phyloP scores from a whole-genome alignment of 2,329 filamentous ascomycete species.

The Penicillium janthinellum region DNA sequence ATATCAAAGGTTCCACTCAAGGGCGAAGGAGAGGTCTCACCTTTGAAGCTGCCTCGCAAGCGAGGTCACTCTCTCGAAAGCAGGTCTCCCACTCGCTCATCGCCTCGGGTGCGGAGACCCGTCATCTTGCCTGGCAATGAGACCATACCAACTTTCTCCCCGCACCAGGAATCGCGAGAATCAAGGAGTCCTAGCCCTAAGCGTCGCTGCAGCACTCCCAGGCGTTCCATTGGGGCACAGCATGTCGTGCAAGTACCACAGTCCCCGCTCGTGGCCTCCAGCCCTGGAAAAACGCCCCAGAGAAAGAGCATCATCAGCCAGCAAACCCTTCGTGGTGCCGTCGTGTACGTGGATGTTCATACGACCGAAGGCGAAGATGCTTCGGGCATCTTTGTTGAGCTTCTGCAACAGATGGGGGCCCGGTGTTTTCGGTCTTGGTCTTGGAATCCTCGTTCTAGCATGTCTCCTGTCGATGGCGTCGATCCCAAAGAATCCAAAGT shows the following conservation, averaged over 20 bases:
- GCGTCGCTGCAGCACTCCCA: slow-evolving; percentile 16
- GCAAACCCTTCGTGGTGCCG: slow-evolving; percentile 65
- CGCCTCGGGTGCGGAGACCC: slow-evolving; percentile 31
- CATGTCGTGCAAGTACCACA: slow-evolving; percentile 12
- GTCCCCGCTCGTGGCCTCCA: slow-evolving; percentile 23
- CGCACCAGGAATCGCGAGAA: slow-evolving; percentile 29
- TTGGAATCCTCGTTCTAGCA: slow-evolving; percentile 64
- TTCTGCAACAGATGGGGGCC: slow-evolving; percentile 80
- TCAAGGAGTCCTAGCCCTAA: slow-evolving; percentile 25
- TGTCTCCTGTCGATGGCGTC: slow-evolving; percentile 37
- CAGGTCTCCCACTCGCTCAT: slow-evolving; percentile 42
- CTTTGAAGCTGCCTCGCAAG: slow-evolving; percentile 49
- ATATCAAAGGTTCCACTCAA: slow-evolving; percentile 77
- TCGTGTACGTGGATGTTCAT: slow-evolving; percentile 82
- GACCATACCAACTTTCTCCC: slow-evolving; percentile 26
- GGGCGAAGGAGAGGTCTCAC: slow-evolving; percentile 58
- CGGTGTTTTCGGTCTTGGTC: slow-evolving; percentile 74
- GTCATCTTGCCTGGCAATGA: slow-evolving; percentile 27
- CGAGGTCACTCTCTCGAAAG: slow-evolving; percentile 56
- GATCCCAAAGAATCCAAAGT: slow-evolving; percentile 53
- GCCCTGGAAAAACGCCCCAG: slow-evolving; percentile 33
- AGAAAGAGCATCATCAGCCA: slow-evolving; percentile 27
- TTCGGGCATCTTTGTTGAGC: slow-evolving; percentile 76
- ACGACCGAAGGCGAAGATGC: slow-evolving; percentile 80
- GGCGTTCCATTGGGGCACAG: slow-evolving; percentile 17